Conservation (phyloP, 768 basidiomycete species). For the Pleurotus tuber-regium region DNA sequence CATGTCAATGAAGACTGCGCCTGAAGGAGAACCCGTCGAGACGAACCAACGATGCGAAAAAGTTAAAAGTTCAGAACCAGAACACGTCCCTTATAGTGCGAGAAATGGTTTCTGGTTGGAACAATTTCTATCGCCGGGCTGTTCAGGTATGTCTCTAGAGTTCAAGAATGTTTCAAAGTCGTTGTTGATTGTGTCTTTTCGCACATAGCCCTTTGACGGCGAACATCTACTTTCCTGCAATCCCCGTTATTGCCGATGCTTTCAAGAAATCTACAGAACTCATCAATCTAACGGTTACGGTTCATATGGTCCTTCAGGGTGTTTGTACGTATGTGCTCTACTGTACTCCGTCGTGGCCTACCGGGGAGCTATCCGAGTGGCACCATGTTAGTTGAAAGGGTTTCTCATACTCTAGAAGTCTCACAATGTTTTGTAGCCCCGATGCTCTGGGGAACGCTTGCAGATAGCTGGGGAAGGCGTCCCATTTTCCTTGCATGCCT, state of each 20-base stretch:
- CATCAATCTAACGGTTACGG: conserved; percentile 74
- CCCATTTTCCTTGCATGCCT: conserved; percentile 65
- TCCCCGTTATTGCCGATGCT: conserved; percentile 59
- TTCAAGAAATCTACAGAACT: conserved; percentile 67
- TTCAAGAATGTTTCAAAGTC: neutral
- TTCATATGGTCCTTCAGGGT: conserved; percentile 71
- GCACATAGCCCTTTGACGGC: conserved; percentile 71
- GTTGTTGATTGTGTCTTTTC: neutral
- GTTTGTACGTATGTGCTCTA: no score
- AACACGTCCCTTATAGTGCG: conserved; percentile 14
- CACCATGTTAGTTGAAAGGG: no score
- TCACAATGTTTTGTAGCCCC: conserved; percentile 5
- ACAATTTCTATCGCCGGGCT: conserved; percentile 16
- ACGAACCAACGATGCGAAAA: no score
- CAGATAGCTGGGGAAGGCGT: conserved; percentile 64
- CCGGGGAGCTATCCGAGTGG: no score
- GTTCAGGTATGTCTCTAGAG: conserved; percentile 16
- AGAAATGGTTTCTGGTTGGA: conserved; percentile 21
- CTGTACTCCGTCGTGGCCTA: no score
- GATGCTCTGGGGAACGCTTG: conserved; percentile 61
- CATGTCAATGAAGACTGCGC: no score
- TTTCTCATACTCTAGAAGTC: no score
- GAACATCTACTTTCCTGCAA: conserved; percentile 78
- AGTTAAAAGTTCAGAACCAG: no score
- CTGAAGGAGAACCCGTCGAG: no score